Evolutionary conservation across 176 grass and related monocot genomes (phyloP).

Genomic region (Carex myosuroides): DNA sequence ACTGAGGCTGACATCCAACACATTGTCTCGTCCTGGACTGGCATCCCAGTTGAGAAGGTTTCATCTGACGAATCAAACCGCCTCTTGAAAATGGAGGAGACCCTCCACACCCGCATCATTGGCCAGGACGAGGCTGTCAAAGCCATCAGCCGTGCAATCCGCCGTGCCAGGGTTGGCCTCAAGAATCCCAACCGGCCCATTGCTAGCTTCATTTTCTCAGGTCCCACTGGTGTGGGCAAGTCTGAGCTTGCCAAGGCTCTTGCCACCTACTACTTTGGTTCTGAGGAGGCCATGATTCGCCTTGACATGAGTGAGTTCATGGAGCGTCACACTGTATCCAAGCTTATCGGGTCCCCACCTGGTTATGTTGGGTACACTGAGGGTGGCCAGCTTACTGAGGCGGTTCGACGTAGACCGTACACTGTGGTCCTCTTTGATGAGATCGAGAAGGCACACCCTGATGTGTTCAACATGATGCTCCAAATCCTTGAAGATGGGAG

Average conservation of each 20-base stretch:
- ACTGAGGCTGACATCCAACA: slow-evolving; percentile 93
- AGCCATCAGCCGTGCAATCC: slow-evolving; percentile 93
- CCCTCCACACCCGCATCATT: slow-evolving; percentile 76
- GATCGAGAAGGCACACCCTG: slow-evolving; percentile 95
- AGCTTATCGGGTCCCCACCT: slow-evolving; percentile 91
- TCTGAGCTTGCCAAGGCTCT: slow-evolving; percentile 88
- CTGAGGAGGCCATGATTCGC: slow-evolving; percentile 90
- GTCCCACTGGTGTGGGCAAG: slow-evolving; percentile 95
- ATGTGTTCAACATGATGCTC: slow-evolving; percentile 99
- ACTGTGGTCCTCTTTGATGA: slow-evolving; percentile 95
- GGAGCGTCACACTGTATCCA: slow-evolving; percentile 93
- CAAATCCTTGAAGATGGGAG: slow-evolving; percentile 97
- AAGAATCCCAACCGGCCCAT: slow-evolving; percentile 93
- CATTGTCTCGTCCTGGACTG: slow-evolving; percentile 90
- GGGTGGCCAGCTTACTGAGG: slow-evolving; percentile 84
- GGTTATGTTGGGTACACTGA: slow-evolving; percentile 97
- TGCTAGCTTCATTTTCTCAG: slow-evolving; percentile 98
- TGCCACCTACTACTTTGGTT: slow-evolving; percentile 84
- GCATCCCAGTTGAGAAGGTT: slow-evolving; percentile 96
- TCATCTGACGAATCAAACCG: slow-evolving; percentile 83
- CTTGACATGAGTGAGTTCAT: slow-evolving; percentile 99
- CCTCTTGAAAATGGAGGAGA: slow-evolving; percentile 98
- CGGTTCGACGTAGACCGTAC: slow-evolving; percentile 84
- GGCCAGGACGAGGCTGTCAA: slow-evolving; percentile 96
- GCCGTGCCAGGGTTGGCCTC: slow-evolving; percentile 81